Evolutionary conservation across 805 yeast genomes (phyloP).

Genomic region (Barnettozyma sp.): DNA sequence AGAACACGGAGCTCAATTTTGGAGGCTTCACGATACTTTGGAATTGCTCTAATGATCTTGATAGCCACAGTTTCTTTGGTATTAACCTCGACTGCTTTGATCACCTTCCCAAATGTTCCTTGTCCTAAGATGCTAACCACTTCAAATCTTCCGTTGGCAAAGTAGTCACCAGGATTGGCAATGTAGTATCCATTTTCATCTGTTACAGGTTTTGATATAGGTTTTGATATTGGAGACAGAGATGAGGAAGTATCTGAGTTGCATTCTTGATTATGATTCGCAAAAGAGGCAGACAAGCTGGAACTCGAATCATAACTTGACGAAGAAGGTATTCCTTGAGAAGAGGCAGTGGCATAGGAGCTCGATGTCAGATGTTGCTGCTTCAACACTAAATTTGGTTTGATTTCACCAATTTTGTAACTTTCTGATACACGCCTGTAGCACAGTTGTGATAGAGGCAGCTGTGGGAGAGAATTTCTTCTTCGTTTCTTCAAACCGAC

Average conservation of each 20-base stretch:
- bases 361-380: constrained; percentile 9
- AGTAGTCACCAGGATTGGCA: constrained; percentile 47
- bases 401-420: constrained; percentile 36
- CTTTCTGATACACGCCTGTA: constrained; percentile 33
- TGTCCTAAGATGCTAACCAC: constrained; percentile 73
- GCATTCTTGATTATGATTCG: background rate
- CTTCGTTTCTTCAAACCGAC: constrained; percentile 37
- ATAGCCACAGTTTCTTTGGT: constrained; percentile 65
- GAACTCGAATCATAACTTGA: constrained; percentile 10
- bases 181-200: constrained; percentile 63
- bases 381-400: constrained; percentile 27
- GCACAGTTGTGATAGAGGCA: constrained; percentile 39
- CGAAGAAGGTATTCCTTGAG: constrained; percentile 6
- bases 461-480: constrained; percentile 48
- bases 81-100: constrained; percentile 66
- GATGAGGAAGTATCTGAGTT: constrained; percentile 10
- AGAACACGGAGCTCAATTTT: constrained; percentile 84
- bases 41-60: constrained; percentile 86
- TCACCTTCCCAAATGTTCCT: constrained; percentile 90
- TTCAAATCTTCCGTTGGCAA: constrained; percentile 67
- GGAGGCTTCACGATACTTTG: constrained; percentile 92
- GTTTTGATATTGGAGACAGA: constrained; percentile 16
- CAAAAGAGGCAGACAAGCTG: constrained; percentile 5
- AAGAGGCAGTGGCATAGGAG: constrained; percentile 1
- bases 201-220: constrained; percentile 13